Evolutionary conservation across 257 asterid species (phyloP).

Genomic region (Datura wrightii): DNA sequence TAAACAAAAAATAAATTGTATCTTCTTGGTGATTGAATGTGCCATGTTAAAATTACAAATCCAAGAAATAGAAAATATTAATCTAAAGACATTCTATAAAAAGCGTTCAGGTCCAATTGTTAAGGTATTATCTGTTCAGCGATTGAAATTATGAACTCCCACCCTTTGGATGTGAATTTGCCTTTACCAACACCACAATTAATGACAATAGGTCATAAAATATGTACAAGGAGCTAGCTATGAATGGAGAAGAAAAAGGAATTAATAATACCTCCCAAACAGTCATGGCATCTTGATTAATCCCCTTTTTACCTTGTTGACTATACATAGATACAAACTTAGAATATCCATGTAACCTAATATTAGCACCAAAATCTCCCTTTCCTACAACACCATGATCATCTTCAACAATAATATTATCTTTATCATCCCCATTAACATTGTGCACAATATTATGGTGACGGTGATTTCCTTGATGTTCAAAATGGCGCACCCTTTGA

Average conservation of each 20-base stretch:
- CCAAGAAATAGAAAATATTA: neutral
- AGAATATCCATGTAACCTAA: constrained; percentile 77
- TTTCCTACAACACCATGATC: constrained; percentile 49
- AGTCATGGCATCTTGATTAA: constrained; percentile 91
- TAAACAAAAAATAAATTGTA: neutral
- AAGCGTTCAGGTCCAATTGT: neutral
- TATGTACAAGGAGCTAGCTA: neutral
- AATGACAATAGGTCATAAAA: neutral
- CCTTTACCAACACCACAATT: neutral
- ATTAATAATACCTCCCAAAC: constrained; percentile 77
- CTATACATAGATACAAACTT: constrained; percentile 63
- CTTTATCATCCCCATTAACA: constrained; percentile 27
- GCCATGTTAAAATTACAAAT: neutral
- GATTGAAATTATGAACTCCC: neutral
- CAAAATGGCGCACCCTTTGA: constrained; percentile 51
- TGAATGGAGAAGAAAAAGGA: neutral
- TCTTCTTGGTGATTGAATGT: neutral
- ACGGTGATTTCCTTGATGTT: constrained; percentile 38
- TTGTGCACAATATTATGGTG: constrained; percentile 28
- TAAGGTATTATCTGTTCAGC: neutral
- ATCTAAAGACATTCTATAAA: neutral
- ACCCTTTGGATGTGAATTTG: neutral
- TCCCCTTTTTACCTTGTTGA: constrained; percentile 77
- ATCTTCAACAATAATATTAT: constrained; percentile 28
- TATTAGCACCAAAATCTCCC: constrained; percentile 73